These are phyloP conservation scores for Chytridium lagenaria DNA, from an alignment of 371 early-diverging fungal genomes.

Conservation along the genomic window DNA sequence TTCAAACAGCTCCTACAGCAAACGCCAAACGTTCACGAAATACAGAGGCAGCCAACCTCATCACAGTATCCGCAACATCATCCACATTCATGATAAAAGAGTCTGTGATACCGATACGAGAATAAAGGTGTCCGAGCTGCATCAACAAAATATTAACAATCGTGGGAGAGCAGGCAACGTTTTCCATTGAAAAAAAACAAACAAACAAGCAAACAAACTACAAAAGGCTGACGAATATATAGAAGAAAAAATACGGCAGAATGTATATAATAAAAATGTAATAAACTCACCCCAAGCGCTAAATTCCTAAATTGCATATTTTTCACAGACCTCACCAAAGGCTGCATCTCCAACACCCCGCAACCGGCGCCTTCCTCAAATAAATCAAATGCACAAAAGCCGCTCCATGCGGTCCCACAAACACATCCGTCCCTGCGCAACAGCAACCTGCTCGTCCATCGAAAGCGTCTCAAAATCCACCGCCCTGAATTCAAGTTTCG, in stretches of 20 bases:
- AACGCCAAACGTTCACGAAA: background rate
- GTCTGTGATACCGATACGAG: background rate
- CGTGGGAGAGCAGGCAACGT: no score
- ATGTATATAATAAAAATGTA: background rate
- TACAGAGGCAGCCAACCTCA: background rate
- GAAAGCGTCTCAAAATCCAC: constrained; percentile 35
- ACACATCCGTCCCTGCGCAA: constrained; percentile 35
- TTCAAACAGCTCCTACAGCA: background rate
- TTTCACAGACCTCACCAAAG: constrained; percentile 19
- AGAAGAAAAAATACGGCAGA: background rate
- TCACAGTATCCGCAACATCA: background rate
- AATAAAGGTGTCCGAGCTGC: background rate
- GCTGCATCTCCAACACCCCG: constrained; percentile 33
- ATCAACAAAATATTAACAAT: background rate
- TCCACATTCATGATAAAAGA: background rate
- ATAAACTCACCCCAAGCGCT: constrained; percentile 4
- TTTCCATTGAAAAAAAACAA: background rate
- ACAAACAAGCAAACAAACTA: background rate
- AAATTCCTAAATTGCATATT: constrained; percentile 38
- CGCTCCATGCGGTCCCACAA: constrained; percentile 36
- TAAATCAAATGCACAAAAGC: constrained; percentile 27
- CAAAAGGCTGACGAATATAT: background rate
- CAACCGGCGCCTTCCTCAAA: constrained; percentile 22
- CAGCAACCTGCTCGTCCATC: constrained; percentile 31
- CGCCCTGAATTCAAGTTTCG: constrained; percentile 21